Evolutionary conservation across 2,329 filamentous ascomycete genomes (phyloP), one percentile per base, ranked within the genome.

Genomic region (Bisporella sp.): DNA sequence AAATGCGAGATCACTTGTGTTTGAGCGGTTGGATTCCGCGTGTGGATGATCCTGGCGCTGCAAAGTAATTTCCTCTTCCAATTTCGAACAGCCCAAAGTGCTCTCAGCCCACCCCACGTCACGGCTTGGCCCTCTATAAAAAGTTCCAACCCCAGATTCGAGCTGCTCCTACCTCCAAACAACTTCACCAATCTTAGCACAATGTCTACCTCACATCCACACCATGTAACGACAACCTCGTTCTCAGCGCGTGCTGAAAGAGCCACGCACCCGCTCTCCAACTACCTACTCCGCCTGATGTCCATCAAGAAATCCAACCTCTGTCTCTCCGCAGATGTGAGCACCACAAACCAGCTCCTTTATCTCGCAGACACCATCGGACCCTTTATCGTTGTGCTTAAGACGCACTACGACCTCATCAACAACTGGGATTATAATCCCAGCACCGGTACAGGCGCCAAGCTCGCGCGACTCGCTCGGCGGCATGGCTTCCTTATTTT

Each of bases 401-500:
- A 86, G 72, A 86, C 82, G 21, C 82, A 86, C 66, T 79, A 85
- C 67, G 83, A 86, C 61, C 77, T 85, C 57, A 75, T 85, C 49
- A 67, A 75, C 13, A 82, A 81, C 51, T 84, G 82, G 81, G 80
- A 84, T 67, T 83, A 77, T 65, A 75, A 81, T 59, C 77, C 77
- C 8, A 74, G 79, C 59, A 82, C 75, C 4, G 81, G 81, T 58
- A 85, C 81, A 1, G 81, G 81, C 41, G 79, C 80, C 31, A 77
- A 74, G 64, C 72, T 85, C 40, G 77, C 75, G 3, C 71, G 75
- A 3, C 69, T 85, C 41, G 81, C 79, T 4, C 75, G 81, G 47
- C 79, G 78, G 60, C 80, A 84, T 60, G 81, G 81, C 47, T 85
- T 85, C 65, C 78, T 92, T 55, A 86, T 92, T 60, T 91, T 91